Evolutionary conservation across 2,329 filamentous ascomycete genomes (phyloP), one percentile per base, ranked within the genome.

Genomic region (Diaporthe ilicicola): DNA sequence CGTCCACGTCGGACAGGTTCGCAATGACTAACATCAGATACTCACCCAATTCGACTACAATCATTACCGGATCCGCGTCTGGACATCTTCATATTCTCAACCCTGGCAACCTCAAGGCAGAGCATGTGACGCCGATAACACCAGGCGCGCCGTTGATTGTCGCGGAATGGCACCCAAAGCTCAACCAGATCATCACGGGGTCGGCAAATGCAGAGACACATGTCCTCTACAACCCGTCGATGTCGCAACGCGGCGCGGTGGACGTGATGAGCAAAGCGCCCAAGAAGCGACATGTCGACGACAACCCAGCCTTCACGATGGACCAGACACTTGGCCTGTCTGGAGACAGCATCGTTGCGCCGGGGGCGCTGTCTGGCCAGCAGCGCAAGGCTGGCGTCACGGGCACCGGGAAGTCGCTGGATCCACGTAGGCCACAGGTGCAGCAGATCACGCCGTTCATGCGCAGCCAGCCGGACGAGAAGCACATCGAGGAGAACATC

Each of bases 181-280:
- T 99, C 78, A 98, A 99, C 79, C 96, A 99, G 79, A 97, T 99
- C 77, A 82, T 98, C 74, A 97, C 95, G 10, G 95, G 95, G 71
- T 98, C 95, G 55, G 94, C 94, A 66, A 97, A 98, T 78, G 91
- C 92, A 70, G 93, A 97, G 81, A 94, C 93, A 0, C 95, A 95
- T 77, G 88, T 98, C 51, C 91, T 99, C 59, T 99, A 96, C 84
- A 95, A 93, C 78, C 96, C 96, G 2, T 89, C 86, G n/a, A 91
- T 90, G 75, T 99, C 96, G 27, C 88, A 80, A 15, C 91, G 90
- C 72, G 96, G 96, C 71, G 96, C 95, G 4, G 91, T 94, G 69
- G 91, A 94, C 72, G 93, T 98, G 74, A 94, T 99, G 90, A 95
- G 93, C 73, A 93, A 94, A 77, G 94, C 94, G 0, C 95, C 96